A percentile compares a stretch with the other conserved stretches of the same genome.
These are phyloP conservation scores for Antitrichia curtipendula DNA, from an alignment of 225 moss, liverwort and hornwort species.

Conservation along the genomic window DNA sequence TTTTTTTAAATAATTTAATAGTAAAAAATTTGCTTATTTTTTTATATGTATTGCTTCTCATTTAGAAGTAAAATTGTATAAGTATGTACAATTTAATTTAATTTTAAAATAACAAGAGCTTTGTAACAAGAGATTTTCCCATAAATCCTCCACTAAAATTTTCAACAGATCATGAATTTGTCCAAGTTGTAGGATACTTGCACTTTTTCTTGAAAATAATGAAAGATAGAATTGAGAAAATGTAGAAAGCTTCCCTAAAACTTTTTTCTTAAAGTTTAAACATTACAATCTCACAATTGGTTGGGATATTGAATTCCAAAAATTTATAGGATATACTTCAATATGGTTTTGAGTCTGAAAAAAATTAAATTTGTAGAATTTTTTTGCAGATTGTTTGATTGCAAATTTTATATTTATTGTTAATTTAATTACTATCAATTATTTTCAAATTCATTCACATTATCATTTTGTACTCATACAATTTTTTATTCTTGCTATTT, in stretches of 20 bases:
- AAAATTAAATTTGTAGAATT: not conserved
- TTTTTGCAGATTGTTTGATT: not conserved
- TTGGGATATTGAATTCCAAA: not conserved
- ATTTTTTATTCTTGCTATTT: not conserved
- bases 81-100: not conserved
- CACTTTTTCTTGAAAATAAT: not conserved
- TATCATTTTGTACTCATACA: not conserved
- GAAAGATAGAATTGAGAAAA: not conserved
- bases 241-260: rapidly evolving
- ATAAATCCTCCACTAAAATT: not conserved
- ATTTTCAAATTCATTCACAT: not conserved
- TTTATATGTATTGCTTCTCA: not conserved
- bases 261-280: not conserved
- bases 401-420: not conserved
- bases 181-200: not conserved
- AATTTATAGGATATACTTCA: not conserved
- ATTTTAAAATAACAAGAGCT: not conserved
- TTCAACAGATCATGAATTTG: not conserved
- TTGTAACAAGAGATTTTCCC: not conserved
- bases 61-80: not conserved
- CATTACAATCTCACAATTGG: not conserved
- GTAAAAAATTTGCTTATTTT: not conserved
- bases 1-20: not conserved
- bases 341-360: not conserved
- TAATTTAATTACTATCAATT: not conserved